A percentile compares a stretch with the other conserved stretches of the same genome.
Conservation (phyloP, 1,139 yeast genomes). For the Zhuliangozyma parablackwelliae region DNA sequence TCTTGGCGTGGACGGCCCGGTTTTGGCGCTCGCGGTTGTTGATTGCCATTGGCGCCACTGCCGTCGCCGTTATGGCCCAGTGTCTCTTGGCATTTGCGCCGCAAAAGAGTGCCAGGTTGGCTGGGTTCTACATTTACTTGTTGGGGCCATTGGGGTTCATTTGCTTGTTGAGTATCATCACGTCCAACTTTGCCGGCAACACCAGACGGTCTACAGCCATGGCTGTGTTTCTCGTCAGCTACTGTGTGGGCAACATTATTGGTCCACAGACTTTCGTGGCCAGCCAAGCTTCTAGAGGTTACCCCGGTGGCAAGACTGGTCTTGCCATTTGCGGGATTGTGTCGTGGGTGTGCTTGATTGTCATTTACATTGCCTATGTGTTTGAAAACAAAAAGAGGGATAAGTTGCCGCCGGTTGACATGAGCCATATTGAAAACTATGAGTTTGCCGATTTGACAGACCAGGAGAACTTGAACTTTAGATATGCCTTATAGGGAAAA, state of each 20-base stretch:
- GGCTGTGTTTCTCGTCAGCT: slow-evolving; percentile 57
- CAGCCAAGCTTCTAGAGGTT: slow-evolving; percentile 45
- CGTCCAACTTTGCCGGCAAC: slow-evolving; percentile 66
- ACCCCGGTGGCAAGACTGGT: slow-evolving; percentile 41
- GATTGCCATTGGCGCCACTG: slow-evolving; percentile 39
- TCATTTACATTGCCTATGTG: slow-evolving; percentile 26
- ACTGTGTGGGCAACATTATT: slow-evolving; percentile 62
- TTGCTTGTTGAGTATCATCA: slow-evolving; percentile 43
- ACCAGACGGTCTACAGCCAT: slow-evolving; percentile 61
- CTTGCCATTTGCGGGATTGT: slow-evolving; percentile 30
- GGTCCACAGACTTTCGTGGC: slow-evolving; percentile 68
- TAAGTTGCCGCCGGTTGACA: slow-evolving; percentile 10
- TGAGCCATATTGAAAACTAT: slow-evolving; percentile 38
- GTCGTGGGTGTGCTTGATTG: slow-evolving; percentile 17
- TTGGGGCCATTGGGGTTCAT: slow-evolving; percentile 40
- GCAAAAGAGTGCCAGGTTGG: slow-evolving; percentile 30
- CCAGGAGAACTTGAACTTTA: slow-evolving; percentile 57
- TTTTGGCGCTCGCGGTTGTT: slow-evolving; percentile 33
- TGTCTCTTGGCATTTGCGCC: slow-evolving; percentile 48
- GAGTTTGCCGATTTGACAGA: slow-evolving; percentile 64
- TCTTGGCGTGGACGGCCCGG: slow-evolving; percentile 23
- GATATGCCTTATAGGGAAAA: slow-evolving; percentile 28
- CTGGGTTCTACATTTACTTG: slow-evolving; percentile 32
- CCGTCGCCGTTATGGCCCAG: slow-evolving; percentile 33
- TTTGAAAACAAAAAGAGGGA: slow-evolving; percentile 26